These are phyloP conservation scores for Trichoderma arundinaceum DNA, from an alignment of 2,329 filamentous ascomycete genomes.

Conservation along the genomic window DNA sequence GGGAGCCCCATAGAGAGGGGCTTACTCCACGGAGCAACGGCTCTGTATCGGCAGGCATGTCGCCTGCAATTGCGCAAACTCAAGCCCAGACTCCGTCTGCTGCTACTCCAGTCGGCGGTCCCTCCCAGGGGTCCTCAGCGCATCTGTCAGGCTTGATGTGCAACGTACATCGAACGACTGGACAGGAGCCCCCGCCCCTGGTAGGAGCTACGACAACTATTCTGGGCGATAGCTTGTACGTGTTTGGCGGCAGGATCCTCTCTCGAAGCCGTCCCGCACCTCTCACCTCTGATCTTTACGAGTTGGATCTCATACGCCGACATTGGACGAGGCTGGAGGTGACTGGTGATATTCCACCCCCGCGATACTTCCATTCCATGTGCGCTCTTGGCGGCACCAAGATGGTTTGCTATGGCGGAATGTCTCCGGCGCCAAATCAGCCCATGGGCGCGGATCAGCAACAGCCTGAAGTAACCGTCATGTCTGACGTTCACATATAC, in stretches of 20 bases:
- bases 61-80: slow-evolving; percentile 55
- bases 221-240: slow-evolving; percentile 92
- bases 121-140: slow-evolving; percentile 56
- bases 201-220: slow-evolving; percentile 96
- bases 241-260: slow-evolving; percentile 89
- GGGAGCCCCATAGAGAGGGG: slow-evolving; percentile 53
- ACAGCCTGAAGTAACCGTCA: slow-evolving; percentile 88
- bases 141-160: slow-evolving; percentile 72
- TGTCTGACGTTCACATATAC: slow-evolving; percentile 97
- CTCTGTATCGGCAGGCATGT: slow-evolving; percentile 61
- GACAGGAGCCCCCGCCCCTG: slow-evolving; percentile 85
- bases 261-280: slow-evolving; percentile 80
- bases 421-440: slow-evolving; percentile 76
- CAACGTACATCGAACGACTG: slow-evolving; percentile 83
- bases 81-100: slow-evolving; percentile 34
- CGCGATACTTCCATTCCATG: slow-evolving; percentile 96
- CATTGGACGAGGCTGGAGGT: slow-evolving; percentile 94
- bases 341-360: slow-evolving; percentile 82
- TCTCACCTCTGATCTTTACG: slow-evolving; percentile 88
- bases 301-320: slow-evolving; percentile 85
- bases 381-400: slow-evolving; percentile 94
- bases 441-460: slow-evolving; percentile 55
- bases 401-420: slow-evolving; percentile 96
- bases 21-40: slow-evolving; percentile 60
- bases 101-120: slow-evolving; percentile 46